These are phyloP conservation scores for Grosmannia clavigera DNA, from an alignment of 2,329 filamentous ascomycete species.

Conservation along the genomic window DNA sequence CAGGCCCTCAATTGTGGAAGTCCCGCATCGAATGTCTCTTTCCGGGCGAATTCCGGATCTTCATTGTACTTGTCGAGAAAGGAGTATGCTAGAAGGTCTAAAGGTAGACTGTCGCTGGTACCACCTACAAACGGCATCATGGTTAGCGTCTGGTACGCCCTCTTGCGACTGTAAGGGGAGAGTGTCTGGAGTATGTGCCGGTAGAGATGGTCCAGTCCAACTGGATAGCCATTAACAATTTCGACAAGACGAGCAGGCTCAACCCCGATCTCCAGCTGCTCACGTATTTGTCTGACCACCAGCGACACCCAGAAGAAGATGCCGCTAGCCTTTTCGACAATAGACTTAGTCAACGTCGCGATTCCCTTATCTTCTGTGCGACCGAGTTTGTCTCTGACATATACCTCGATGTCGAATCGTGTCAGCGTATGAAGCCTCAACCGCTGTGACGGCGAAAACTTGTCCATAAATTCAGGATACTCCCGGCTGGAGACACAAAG, in stretches of 20 bases:
- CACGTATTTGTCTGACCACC: neutral
- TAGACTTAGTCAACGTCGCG: neutral
- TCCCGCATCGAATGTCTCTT: neutral
- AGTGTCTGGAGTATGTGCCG: neutral
- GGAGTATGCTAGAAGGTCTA: neutral
- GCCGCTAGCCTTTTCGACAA: neutral
- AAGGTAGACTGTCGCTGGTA: neutral
- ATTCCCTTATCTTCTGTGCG: neutral
- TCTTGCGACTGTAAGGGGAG: neutral
- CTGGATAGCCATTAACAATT: neutral
- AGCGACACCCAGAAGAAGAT: neutral
- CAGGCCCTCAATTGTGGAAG: neutral
- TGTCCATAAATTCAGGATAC: neutral
- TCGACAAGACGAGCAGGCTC: neutral
- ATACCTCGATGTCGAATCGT: neutral
- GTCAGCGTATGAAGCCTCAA: neutral
- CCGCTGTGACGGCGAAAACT: neutral
- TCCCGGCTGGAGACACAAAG: slow-evolving; percentile 5
- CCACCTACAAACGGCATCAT: neutral
- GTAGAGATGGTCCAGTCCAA: neutral
- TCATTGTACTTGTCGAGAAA: neutral
- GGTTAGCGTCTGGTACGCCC: neutral
- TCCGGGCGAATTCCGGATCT: neutral
- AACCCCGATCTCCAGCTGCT: neutral
- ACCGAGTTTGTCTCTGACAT: neutral